Evolutionary conservation across 1,284 basidiomycete genomes (phyloP).

Genomic region (Cerrena zonata): DNA sequence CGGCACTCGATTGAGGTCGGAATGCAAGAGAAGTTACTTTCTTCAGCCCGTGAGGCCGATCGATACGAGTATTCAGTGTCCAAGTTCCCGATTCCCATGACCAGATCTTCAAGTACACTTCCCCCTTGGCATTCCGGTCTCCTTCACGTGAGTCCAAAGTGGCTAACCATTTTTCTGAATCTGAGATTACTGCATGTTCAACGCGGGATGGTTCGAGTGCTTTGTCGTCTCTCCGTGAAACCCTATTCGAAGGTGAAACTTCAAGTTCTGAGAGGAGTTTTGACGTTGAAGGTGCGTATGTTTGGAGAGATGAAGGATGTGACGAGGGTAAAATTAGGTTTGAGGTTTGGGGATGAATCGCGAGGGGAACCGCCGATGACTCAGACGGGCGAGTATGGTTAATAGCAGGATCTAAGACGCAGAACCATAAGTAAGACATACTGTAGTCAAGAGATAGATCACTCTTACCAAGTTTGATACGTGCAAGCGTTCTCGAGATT

Average conservation of each 20-base stretch:
- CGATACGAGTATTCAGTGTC: constrained; percentile 86
- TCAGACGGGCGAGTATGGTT: constrained; percentile 36
- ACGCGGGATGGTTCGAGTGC: constrained; percentile 75
- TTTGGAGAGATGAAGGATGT: constrained; percentile 90
- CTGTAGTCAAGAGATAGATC: neutral
- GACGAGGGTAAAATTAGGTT: constrained; percentile 86
- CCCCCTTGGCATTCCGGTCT: constrained; percentile 56
- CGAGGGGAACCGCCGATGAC: constrained; percentile 53
- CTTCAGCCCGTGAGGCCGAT: constrained; percentile 75
- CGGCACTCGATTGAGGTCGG: constrained; percentile 35
- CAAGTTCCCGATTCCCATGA: constrained; percentile 66
- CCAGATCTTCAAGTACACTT: constrained; percentile 89
- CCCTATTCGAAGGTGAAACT: constrained; percentile 87
- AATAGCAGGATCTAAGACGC: constrained; percentile 48
- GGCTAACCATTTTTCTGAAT: constrained; percentile 85
- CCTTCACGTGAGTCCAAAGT: constrained; percentile 78
- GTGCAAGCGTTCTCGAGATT: constrained; percentile 70
- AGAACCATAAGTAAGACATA: constrained; percentile 5
- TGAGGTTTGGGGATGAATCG: constrained; percentile 66
- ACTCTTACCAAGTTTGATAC: constrained; percentile 70
- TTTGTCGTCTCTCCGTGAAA: constrained; percentile 80
- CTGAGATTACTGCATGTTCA: constrained; percentile 63
- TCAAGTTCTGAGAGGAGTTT: constrained; percentile 83
- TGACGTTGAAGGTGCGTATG: constrained; percentile 74
- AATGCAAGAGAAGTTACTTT: constrained; percentile 71